Conservation (phyloP, 768 basidiomycete species). For the Russula vinacea region DNA sequence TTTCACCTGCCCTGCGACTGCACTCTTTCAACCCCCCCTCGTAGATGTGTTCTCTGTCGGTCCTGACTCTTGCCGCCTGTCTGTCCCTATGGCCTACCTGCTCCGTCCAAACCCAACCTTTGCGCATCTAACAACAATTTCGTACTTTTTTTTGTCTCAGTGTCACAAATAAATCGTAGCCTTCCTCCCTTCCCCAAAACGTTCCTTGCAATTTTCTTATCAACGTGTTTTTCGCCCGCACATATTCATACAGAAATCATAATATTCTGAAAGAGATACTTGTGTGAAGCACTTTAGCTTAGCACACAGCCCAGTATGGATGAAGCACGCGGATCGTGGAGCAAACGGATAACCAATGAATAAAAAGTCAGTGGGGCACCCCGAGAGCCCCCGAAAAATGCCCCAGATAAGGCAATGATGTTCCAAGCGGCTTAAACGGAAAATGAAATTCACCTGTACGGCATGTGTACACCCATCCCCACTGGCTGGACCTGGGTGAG, state of each 20-base stretch:
- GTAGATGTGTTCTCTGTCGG: slow-evolving; percentile 7
- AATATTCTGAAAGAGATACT: not conserved
- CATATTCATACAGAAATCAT: slow-evolving; percentile 8
- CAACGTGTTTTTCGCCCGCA: not conserved
- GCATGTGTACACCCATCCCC: not conserved
- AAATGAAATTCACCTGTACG: not conserved
- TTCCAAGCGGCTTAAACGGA: not conserved
- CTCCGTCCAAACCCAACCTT: slow-evolving; percentile 7
- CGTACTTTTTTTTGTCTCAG: slow-evolving; percentile 11
- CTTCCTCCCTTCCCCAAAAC: not conserved
- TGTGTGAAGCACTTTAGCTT: not conserved
- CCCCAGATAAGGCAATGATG: not conserved
- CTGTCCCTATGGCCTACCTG: slow-evolving; percentile 11
- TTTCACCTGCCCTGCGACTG: not conserved
- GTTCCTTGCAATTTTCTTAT: not conserved
- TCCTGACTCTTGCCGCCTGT: slow-evolving; percentile 1
- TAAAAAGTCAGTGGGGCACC: not conserved
- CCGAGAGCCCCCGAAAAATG: not conserved
- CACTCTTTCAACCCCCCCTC: not conserved
- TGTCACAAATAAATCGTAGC: slow-evolving; percentile 13
- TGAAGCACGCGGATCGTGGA: slow-evolving; percentile 16
- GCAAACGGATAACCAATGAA: slow-evolving; percentile 4
- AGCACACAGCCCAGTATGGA: not conserved
- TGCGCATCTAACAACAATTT: slow-evolving; percentile 22
- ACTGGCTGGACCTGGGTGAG: no score